Evolutionary conservation across 2,329 filamentous ascomycete species (phyloP).

Genomic region (Aspergillus ochraceoroseus): DNA sequence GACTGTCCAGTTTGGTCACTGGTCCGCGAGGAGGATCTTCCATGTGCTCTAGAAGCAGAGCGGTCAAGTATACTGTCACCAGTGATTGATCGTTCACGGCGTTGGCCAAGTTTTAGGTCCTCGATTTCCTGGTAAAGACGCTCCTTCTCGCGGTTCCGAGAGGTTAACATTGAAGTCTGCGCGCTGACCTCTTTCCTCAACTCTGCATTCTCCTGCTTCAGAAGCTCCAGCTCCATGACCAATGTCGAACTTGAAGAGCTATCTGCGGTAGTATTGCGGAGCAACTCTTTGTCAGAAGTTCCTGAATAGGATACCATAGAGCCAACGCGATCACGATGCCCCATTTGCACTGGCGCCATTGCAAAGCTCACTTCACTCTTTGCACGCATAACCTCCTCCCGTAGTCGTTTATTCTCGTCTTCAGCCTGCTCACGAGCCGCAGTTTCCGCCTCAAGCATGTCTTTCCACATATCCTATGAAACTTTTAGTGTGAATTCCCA

Average conservation of each 20-base stretch:
- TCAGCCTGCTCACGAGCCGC: slow-evolving; percentile 83
- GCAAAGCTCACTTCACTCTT: slow-evolving; percentile 41
- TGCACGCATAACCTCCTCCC: slow-evolving; percentile 76
- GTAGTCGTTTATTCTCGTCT: slow-evolving; percentile 76
- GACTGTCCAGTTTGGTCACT: slow-evolving; percentile 66
- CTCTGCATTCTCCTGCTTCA: slow-evolving; percentile 89
- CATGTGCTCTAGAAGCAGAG: slow-evolving; percentile 79
- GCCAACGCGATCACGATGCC: slow-evolving; percentile 33
- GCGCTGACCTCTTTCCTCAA: slow-evolving; percentile 86
- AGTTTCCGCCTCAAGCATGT: slow-evolving; percentile 87
- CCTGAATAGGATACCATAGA: slow-evolving; percentile 40
- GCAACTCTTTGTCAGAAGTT: slow-evolving; percentile 34
- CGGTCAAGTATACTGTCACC: slow-evolving; percentile 90
- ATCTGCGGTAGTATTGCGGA: slow-evolving; percentile 45
- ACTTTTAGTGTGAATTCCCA: not conserved
- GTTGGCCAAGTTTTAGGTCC: slow-evolving; percentile 82
- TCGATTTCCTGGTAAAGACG: slow-evolving; percentile 95
- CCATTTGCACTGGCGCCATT: slow-evolving; percentile 29
- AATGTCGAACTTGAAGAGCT: slow-evolving; percentile 63
- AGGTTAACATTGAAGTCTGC: slow-evolving; percentile 96
- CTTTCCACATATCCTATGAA: slow-evolving; percentile 79
- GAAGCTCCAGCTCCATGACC: slow-evolving; percentile 76
- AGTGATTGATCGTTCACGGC: slow-evolving; percentile 62
- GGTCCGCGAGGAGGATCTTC: slow-evolving; percentile 67
- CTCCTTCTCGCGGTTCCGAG: slow-evolving; percentile 90